Percentiles rank a stretch among this genome's conserved stretches.
Evolutionary conservation across 2,329 filamentous ascomycete genomes (phyloP).

Genomic region (Colletotrichum sansevieriae): DNA sequence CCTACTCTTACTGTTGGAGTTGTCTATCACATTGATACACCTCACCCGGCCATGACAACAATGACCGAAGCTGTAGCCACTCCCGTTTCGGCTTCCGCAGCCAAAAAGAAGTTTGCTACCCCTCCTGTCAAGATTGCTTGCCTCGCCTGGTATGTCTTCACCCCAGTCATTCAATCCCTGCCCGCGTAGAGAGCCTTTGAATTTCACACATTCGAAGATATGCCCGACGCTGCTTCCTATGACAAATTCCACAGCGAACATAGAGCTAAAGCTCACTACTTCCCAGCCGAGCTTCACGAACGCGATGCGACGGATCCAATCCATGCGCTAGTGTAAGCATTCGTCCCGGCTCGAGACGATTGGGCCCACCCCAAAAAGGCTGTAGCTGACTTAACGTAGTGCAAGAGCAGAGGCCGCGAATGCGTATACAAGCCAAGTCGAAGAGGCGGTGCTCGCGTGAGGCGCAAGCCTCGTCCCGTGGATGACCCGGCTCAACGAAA

Average conservation of each 20-base stretch:
- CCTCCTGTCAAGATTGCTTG: conserved; percentile 65
- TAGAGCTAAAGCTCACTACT: conserved; percentile 23
- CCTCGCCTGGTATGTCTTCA: conserved; percentile 59
- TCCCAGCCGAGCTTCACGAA: conserved; percentile 58
- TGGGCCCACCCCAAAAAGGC: not conserved
- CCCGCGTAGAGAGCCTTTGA: not conserved
- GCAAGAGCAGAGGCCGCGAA: conserved; percentile 54
- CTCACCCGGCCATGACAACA: conserved; percentile 35
- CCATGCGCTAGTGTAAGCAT: conserved; percentile 58
- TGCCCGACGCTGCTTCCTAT: too few relatives aligned
- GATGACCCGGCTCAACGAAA: conserved; percentile 44
- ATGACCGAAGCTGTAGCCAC: conserved; percentile 42
- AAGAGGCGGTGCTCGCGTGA: conserved; percentile 58
- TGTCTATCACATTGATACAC: not conserved
- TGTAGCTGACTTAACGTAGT: conserved; percentile 48
- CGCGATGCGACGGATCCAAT: conserved; percentile 60
- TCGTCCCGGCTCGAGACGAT: not conserved
- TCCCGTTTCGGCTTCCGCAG: conserved; percentile 35
- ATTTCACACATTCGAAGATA: not conserved
- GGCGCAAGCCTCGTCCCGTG: conserved; percentile 51
- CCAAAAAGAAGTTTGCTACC: conserved; percentile 57
- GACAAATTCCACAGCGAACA: not conserved
- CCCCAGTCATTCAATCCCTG: not conserved
- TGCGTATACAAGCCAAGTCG: conserved; percentile 59
- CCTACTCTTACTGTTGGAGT: not conserved